Evolutionary conservation across 2,329 filamentous ascomycete species (phyloP).

Genomic region (Tolypocladium paradoxum): DNA sequence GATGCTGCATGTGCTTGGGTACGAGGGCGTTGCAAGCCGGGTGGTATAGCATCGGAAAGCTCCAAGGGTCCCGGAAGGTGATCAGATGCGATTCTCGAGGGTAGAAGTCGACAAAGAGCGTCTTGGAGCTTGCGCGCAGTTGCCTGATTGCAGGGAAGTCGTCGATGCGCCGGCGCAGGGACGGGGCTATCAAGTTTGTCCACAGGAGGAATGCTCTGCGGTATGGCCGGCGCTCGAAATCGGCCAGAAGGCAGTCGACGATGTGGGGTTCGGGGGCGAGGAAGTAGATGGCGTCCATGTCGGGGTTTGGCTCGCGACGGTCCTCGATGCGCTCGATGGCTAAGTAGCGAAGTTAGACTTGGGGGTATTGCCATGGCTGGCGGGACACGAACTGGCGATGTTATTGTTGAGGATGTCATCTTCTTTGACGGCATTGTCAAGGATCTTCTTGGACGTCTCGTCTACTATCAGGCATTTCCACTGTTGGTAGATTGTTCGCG

Average conservation of each 20-base stretch:
- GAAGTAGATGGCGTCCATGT: conserved; percentile 92
- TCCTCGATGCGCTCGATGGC: conserved; percentile 94
- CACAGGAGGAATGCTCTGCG: conserved; percentile 71
- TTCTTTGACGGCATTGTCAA: conserved; percentile 85
- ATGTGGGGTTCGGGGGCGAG: conserved; percentile 78
- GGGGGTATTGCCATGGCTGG: neutral
- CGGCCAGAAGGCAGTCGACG: conserved; percentile 86
- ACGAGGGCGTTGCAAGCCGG: conserved; percentile 80
- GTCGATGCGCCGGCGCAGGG: conserved; percentile 64
- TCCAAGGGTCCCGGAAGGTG: conserved; percentile 90
- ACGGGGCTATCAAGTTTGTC: conserved; percentile 64
- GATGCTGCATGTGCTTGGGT: conserved; percentile 66
- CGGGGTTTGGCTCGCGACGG: conserved; percentile 66
- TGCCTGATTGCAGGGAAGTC: conserved; percentile 56
- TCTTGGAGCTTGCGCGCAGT: conserved; percentile 69
- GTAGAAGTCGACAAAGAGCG: conserved; percentile 79
- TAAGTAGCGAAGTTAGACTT: conserved; percentile 26
- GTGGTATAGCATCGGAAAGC: conserved; percentile 87
- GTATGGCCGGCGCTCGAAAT: conserved; percentile 80
- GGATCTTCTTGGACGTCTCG: conserved; percentile 68
- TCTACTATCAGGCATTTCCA: conserved; percentile 97
- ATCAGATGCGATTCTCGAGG: conserved; percentile 85
- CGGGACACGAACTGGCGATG: conserved; percentile 65
- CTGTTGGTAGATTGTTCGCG: conserved; percentile 31
- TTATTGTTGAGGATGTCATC: conserved; percentile 97